Evolutionary conservation across 768 basidiomycete species (phyloP), one percentile per base, ranked within the genome.

Genomic region (Pleurotus ostreatus): DNA sequence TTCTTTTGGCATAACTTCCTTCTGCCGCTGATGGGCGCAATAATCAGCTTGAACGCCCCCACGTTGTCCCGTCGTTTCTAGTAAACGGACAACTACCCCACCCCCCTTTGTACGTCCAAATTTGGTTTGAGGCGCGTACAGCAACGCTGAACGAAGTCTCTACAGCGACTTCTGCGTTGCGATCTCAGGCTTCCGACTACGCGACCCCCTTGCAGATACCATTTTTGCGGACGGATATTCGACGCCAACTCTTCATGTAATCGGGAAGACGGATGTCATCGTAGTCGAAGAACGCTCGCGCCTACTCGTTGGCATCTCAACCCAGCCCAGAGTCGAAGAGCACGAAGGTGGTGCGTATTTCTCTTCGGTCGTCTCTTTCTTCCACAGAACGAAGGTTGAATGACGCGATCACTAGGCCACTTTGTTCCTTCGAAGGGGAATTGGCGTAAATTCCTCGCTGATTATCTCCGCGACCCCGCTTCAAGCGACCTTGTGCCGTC

Each of bases 191-290:
- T 93, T 91, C 72, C 76, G 77, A 56, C 77, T 66, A 66, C 75
- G 63, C 30, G 78, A 76, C 55, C 74, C 82, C 22, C 65, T 85
- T 39, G 72, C 78, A 26, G 74, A 75, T 22, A 61, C 72, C 5
- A 70, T 89, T 49, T 84, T 84, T 61, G 69, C 72, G 3, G 65
- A 74, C 7, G 75, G 74, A 18, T 86, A 82, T 63, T 68, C 75
- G 18, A 94, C 92, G 7, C 88, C 83, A 2, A 91, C 89, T 0
- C 70, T 95, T 18, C 91, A 93, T 65, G 75, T 94, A 13, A 68
- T 92, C 6, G 92, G 92, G n/a, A 77, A 72, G 61, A 89, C 75
- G 39, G 92, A 94, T 60, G 78, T 89, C 9, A 78, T 95, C 20
- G 88, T 94, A 9, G 66, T 78, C 9, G 79, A 82, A 65, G 89